phyloP scores from a whole-genome alignment of 148 eudicot genomes.

The Amaranthus hypochondriacus region DNA sequence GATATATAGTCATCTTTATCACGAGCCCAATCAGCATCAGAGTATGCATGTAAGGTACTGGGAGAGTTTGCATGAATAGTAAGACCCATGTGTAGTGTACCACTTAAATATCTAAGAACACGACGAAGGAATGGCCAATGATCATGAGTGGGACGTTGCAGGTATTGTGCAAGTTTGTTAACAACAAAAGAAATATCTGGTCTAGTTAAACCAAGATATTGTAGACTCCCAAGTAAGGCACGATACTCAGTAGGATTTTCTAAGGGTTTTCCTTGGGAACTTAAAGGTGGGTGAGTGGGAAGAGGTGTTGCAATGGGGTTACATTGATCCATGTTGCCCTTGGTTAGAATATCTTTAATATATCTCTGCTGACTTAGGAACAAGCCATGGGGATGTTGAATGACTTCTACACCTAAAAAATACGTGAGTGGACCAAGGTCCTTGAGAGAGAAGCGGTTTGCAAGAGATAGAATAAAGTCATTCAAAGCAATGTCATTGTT shows the following conservation, averaged over 20 bases:
- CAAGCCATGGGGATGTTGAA: neutral
- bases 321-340: neutral
- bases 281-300: neutral
- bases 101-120: neutral
- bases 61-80: neutral
- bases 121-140: neutral
- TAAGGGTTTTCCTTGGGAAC: neutral
- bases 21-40: neutral
- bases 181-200: neutral
- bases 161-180: neutral
- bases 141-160: neutral
- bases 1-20: neutral
- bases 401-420: neutral
- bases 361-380: conserved; percentile 4
- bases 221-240: neutral
- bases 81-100: neutral
- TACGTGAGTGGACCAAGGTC: neutral
- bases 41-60: neutral
- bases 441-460: neutral
- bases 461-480: neutral
- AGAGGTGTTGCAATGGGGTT: neutral
- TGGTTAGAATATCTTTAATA: neutral
- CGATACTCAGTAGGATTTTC: neutral
- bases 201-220: neutral
- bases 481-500: too few species aligned